Evolutionary conservation across 305 asterid genomes (phyloP).

Genomic region (Fraxinus dipetala): DNA sequence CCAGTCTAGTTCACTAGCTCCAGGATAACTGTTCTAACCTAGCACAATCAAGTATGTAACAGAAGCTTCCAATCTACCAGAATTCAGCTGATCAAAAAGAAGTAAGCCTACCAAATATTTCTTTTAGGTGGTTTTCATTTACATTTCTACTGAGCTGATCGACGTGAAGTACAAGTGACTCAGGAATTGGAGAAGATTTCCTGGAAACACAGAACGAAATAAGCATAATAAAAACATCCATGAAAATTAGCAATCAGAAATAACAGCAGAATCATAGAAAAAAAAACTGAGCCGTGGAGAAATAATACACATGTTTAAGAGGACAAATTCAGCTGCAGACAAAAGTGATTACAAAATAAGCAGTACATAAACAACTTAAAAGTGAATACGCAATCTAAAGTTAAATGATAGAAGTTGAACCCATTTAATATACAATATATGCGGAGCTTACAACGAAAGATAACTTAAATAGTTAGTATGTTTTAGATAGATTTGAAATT

Average conservation of each 20-base stretch:
- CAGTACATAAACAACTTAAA: neutral
- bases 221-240: neutral
- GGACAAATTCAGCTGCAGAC: neutral
- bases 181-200: constrained; percentile 88
- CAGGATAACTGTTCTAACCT: neutral
- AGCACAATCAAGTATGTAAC: neutral
- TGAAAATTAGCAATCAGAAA: neutral
- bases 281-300: neutral
- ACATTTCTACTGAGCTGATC: constrained; percentile 95
- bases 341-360: neutral
- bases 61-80: neutral
- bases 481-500: neutral
- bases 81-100: neutral
- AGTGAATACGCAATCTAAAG: neutral
- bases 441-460: neutral
- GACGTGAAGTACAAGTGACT: constrained; percentile 84
- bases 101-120: constrained; percentile 72
- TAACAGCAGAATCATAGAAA: neutral
- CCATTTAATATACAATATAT: neutral
- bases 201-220: constrained; percentile 39
- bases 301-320: neutral
- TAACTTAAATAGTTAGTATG: neutral
- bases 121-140: constrained; percentile 92
- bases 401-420: neutral
- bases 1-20: constrained; percentile 8